Percentiles rank a stretch among this genome's conserved stretches.
Conservation (phyloP, 441 rosid genomes). For the Cnidoscolus chayamansa region DNA sequence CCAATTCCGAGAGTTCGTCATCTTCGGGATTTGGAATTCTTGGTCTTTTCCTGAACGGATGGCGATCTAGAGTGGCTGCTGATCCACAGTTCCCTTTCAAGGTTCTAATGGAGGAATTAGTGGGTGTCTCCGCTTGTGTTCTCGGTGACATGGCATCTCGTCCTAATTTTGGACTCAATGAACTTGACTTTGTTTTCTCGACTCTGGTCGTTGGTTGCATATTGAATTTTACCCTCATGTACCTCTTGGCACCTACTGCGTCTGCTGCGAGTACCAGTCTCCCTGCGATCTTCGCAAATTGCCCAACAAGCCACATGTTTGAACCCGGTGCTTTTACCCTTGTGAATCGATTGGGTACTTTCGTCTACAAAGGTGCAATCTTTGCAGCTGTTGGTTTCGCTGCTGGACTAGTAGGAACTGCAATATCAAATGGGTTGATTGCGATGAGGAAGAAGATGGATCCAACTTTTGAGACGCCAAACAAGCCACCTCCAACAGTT, state of each 20-base stretch:
- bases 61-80: slow-evolving; percentile 89
- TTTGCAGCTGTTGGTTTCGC: slow-evolving; percentile 89
- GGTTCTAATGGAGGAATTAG: slow-evolving; percentile 89
- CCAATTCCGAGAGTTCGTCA: slow-evolving; percentile 29
- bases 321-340: slow-evolving; percentile 59
- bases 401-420: slow-evolving; percentile 88
- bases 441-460: slow-evolving; percentile 91
- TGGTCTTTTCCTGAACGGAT: slow-evolving; percentile 54
- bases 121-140: slow-evolving; percentile 80
- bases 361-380: slow-evolving; percentile 66
- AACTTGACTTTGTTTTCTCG: slow-evolving; percentile 90
- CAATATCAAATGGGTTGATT: slow-evolving; percentile 74
- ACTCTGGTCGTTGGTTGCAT: slow-evolving; percentile 87
- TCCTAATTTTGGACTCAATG: slow-evolving; percentile 89
- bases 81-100: slow-evolving; percentile 95
- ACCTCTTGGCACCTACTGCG: slow-evolving; percentile 71
- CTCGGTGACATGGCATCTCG: slow-evolving; percentile 98
- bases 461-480: slow-evolving; percentile 76
- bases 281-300: slow-evolving; percentile 62
- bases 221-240: slow-evolving; percentile 89
- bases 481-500: slow-evolving; percentile 84
- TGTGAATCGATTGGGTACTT: slow-evolving; percentile 62
- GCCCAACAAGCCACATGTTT: slow-evolving; percentile 83
- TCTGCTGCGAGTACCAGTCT: slow-evolving; percentile 42
- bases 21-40: slow-evolving; percentile 45